Base-by-base conservation (phyloP, 225 moss, liverwort and hornwort species). In the Ulota crispa region DNA sequence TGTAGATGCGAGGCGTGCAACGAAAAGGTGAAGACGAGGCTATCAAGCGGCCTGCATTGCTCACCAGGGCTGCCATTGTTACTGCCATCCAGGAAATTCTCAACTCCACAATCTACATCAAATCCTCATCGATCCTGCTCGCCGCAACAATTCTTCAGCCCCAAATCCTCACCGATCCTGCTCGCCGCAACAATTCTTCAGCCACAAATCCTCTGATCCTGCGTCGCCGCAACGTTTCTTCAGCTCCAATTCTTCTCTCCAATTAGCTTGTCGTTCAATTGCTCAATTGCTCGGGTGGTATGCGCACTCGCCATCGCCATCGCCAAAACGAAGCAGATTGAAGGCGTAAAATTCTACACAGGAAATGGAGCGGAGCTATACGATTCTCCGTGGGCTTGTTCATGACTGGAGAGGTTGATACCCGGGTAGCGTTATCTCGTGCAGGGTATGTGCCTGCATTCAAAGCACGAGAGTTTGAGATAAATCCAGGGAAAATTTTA, bases 21-120 rank as follows among this genome's bases (percentile, higher is more conserved):
- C 72, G 76, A 60, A 72, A 34, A 14, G 63, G 19, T 4, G 81
- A 54, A 3, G 75, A 67, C 2, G 68, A 61, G 30, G 55, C 79
- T 5, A 79, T 50, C 47, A 89, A 68, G 27, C 89, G 86, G 60
- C 84, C 72, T 16, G 84, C 84, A 62, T 80, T 88, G 62, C 83
- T 68, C 54, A 70, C 83, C 77, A 86, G n/a, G 23, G 81, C 81
- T 61, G 82, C 79, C 84, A 84, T 81, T 66, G 12, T 32, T 78
- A 86, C 65, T 5, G 8, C 28, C 77, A 68, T 4, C 20, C 27
- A 11, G 20, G 13, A 73, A 73, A 3, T 19, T 30, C 10, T 67
- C 15, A 2, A 37, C 27, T 7, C 1, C 31, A 71, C 31, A 71
- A 56, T 50, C 47, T 56, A 75, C 78, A 86, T 37, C 18, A 16